These are phyloP conservation scores for Acanthamoeba sp. DNA, from an alignment of 208 protist species.

Conservation along the genomic window DNA sequence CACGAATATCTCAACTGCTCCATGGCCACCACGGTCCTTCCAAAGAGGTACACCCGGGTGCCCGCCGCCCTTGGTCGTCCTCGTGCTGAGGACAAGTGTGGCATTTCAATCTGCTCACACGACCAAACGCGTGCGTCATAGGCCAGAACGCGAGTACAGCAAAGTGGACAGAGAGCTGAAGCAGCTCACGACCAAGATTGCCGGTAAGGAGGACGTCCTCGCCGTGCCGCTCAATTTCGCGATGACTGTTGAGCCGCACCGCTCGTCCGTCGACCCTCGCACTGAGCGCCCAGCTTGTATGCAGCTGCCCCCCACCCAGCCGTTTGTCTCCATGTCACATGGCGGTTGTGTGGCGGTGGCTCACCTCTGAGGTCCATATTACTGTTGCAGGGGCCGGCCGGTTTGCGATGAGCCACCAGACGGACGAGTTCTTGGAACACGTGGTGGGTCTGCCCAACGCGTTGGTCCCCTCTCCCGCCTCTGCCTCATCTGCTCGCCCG, in stretches of 20 bases:
- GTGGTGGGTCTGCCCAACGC: conserved; percentile 1
- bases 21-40: not conserved
- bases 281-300: not conserved
- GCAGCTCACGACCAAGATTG: not conserved
- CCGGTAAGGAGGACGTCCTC: not conserved
- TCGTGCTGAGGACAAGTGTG: not conserved
- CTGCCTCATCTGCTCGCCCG: not conserved
- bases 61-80: not conserved
- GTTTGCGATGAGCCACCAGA: conserved; percentile 27
- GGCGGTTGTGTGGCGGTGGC: not conserved
- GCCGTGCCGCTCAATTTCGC: conserved; percentile 17
- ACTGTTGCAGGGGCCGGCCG: not conserved
- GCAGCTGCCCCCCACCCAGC: not conserved
- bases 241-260: conserved; percentile 37
- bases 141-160: not conserved
- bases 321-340: not conserved
- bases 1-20: conserved; percentile 54
- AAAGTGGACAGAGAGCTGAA: not conserved
- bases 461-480: not conserved
- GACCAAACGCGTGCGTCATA: not conserved
- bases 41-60: not conserved
- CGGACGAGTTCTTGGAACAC: conserved; percentile 29
- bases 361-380: not conserved
- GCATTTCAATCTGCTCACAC: no score
- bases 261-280: not conserved